Percentiles rank a stretch among this genome's conserved stretches.
phyloP scores from a whole-genome alignment of 352 stramenopile species.

The Aphanomyces invadans region DNA sequence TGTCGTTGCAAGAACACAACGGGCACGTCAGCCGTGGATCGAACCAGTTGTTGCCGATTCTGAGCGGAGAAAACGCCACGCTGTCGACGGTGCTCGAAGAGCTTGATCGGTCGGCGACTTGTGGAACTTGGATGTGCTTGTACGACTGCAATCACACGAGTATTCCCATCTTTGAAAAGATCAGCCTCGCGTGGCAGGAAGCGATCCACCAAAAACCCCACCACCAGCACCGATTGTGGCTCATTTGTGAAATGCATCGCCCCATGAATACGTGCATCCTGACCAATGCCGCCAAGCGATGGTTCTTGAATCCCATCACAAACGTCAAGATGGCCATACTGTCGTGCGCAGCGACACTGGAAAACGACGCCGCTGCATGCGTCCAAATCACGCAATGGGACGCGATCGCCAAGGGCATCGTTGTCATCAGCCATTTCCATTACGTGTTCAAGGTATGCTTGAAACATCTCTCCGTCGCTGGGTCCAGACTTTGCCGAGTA shows the following conservation, averaged over 20 bases:
- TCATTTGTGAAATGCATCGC: not conserved
- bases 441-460: not conserved
- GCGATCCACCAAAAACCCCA: not conserved
- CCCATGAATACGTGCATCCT: not conserved
- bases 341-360: not conserved
- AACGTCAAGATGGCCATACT: not conserved
- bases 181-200: constrained; percentile 16
- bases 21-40: not conserved
- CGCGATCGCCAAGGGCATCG: not conserved
- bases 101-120: not conserved
- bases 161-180: not conserved
- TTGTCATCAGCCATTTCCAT: constrained; percentile 5
- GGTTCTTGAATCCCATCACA: not conserved
- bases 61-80: not conserved
- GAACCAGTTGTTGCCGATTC: not conserved
- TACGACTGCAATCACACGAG: not conserved
- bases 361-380: not conserved
- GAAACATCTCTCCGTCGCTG: no score
- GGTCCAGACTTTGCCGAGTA: no score
- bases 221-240: constrained; percentile 14
- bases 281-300: not conserved
- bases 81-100: not conserved
- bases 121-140: not conserved
- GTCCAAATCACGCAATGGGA: not conserved
- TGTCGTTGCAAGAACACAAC: not conserved